Evolutionary conservation across 148 eudicot species (phyloP).

Genomic region (Vaccinium vitisidaea): DNA sequence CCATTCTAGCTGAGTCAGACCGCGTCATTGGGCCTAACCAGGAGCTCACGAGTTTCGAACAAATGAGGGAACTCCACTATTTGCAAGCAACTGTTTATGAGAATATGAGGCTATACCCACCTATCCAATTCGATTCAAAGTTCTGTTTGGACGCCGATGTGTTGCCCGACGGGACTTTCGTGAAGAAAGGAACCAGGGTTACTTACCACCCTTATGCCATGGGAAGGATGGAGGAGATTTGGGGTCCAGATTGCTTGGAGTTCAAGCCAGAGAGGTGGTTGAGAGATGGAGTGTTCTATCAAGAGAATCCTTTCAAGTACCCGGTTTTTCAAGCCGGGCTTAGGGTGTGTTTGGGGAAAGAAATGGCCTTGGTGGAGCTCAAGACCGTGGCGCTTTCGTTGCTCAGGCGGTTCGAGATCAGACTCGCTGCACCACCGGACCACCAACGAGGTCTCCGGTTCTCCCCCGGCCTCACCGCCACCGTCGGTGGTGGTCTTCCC

Average conservation of each 20-base stretch:
- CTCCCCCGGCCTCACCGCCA: slow-evolving; percentile 67
- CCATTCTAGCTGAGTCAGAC: slow-evolving; percentile 38
- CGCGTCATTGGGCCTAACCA: slow-evolving; percentile 26
- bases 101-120: slow-evolving; percentile 69
- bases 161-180: slow-evolving; percentile 43
- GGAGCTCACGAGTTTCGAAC: slow-evolving; percentile 26
- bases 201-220: slow-evolving; percentile 76
- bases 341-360: slow-evolving; percentile 76
- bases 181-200: slow-evolving; percentile 58
- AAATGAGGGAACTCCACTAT: slow-evolving; percentile 44
- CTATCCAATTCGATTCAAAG: slow-evolving; percentile 75
- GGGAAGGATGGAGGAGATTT: slow-evolving; percentile 69
- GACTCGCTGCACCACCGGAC: slow-evolving; percentile 15
- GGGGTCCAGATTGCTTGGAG: slow-evolving; percentile 63
- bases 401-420: slow-evolving; percentile 38
- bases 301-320: slow-evolving; percentile 49
- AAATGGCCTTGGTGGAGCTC: slow-evolving; percentile 63
- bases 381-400: slow-evolving; percentile 46
- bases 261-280: slow-evolving; percentile 82
- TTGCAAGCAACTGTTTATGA: slow-evolving; percentile 61
- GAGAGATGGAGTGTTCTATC: slow-evolving; percentile 42
- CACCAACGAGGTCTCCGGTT: slow-evolving; percentile 31
- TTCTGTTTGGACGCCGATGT: slow-evolving; percentile 51
- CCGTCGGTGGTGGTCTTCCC: slow-evolving; percentile 47
- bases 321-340: slow-evolving; percentile 76